Percentiles rank a stretch among this genome's conserved stretches.
Evolutionary conservation across 2,329 filamentous ascomycete genomes (phyloP).

Genomic region (Teratosphaeria epicoccoides): DNA sequence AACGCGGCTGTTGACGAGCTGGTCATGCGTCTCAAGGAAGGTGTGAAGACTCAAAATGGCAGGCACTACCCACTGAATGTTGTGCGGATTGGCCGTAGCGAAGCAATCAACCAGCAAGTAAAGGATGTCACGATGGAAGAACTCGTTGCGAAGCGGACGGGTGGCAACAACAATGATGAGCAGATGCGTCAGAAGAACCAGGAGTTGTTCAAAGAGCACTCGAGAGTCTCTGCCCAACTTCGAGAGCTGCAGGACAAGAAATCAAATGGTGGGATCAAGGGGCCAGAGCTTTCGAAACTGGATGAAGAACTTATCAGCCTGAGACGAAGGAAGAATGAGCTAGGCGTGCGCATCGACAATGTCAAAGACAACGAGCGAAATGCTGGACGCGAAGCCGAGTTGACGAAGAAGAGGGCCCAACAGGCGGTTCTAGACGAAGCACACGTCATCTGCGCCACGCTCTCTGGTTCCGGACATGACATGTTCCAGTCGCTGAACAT

Average conservation of each 20-base stretch:
- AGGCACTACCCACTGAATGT: conserved; percentile 69
- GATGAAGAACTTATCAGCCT: conserved; percentile 68
- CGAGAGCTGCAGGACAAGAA: conserved; percentile 60
- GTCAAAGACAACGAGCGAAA: conserved; percentile 78
- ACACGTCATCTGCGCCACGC: conserved; percentile 86
- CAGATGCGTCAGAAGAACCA: conserved; percentile 42
- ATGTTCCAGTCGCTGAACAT: conserved; percentile 92
- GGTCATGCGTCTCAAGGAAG: conserved; percentile 81
- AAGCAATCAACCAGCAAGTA: conserved; percentile 83
- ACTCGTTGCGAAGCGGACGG: conserved; percentile 66
- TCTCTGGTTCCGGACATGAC: conserved; percentile 92
- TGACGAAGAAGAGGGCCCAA: conserved; percentile 73
- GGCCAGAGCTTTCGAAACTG: conserved; percentile 49
- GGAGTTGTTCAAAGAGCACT: conserved; percentile 61
- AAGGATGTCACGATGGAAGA: conserved; percentile 89
- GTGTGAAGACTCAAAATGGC: conserved; percentile 68
- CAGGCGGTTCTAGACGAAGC: conserved; percentile 84
- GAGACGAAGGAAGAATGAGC: conserved; percentile 62
- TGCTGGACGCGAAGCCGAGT: conserved; percentile 70
- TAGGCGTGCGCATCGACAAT: conserved; percentile 76
- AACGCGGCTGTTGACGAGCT: conserved; percentile 96
- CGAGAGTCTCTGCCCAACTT: conserved; percentile 53
- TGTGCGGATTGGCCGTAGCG: conserved; percentile 77
- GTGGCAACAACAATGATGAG: conserved; percentile 24
- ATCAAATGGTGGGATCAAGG: conserved; percentile 42